Conservation (phyloP, 257 asterid species). For the Scutellaria galericulata region DNA sequence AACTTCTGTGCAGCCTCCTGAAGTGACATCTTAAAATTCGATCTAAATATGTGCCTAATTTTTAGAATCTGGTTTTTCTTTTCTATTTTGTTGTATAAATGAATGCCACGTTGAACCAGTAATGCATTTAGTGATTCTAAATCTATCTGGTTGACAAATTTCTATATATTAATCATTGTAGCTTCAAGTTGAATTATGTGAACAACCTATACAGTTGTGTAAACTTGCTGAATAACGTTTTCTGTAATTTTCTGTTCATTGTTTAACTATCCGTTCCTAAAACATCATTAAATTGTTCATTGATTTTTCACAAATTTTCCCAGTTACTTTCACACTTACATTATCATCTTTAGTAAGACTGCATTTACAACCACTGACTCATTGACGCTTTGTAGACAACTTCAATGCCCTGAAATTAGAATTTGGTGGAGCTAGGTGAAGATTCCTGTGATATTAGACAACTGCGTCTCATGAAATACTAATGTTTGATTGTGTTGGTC, state of each 20-base stretch:
- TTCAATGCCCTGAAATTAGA: background rate
- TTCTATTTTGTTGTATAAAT: background rate
- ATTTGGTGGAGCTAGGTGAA: background rate
- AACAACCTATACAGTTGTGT: slow-evolving; percentile 8
- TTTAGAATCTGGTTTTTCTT: background rate
- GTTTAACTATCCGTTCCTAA: background rate
- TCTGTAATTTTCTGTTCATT: background rate
- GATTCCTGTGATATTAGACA: background rate
- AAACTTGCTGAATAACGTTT: background rate
- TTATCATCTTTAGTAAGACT: background rate
- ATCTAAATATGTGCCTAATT: slow-evolving; percentile 19
- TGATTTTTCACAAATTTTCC: slow-evolving; percentile 8
- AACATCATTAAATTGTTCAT: background rate
- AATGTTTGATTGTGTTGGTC: background rate
- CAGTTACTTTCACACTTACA: background rate
- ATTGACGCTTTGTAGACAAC: background rate
- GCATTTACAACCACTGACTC: background rate
- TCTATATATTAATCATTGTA: background rate
- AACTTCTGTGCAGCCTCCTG: slow-evolving; percentile 12
- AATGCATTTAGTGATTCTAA: background rate
- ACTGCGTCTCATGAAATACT: background rate
- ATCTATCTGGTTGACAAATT: background rate
- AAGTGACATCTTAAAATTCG: slow-evolving; percentile 10
- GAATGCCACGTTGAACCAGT: background rate
- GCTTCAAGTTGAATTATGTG: background rate